Evolutionary conservation across 176 grass and related monocot genomes (phyloP).

Genomic region (sorghum (Sorghum bicolor)): DNA sequence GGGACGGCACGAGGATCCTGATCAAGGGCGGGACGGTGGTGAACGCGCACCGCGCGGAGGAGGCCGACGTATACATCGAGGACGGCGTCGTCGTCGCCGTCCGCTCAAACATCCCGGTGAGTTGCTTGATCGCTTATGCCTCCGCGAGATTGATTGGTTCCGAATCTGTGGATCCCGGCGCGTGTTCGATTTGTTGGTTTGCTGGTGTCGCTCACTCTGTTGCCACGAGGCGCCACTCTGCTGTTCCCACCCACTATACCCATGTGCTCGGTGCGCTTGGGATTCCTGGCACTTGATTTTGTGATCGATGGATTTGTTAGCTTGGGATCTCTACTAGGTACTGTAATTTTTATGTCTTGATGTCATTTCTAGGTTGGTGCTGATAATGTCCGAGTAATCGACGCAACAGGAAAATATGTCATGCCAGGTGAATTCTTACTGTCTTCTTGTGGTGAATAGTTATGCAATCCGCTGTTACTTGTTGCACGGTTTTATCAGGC

Average conservation of each 20-base stretch:
- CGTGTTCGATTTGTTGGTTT: not conserved
- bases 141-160: not conserved
- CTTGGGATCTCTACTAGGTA: not conserved
- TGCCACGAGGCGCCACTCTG: not conserved
- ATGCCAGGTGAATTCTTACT: slow-evolving; percentile 70
- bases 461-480: not conserved
- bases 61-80: slow-evolving; percentile 90
- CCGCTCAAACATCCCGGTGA: slow-evolving; percentile 72
- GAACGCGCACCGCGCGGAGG: slow-evolving; percentile 77
- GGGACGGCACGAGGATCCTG: slow-evolving; percentile 61
- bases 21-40: slow-evolving; percentile 95
- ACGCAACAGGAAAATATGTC: slow-evolving; percentile 94
- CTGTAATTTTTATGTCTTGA: not conserved
- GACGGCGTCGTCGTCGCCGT: slow-evolving; percentile 75
- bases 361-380: slow-evolving; percentile 57
- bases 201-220: not conserved
- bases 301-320: not conserved
- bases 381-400: slow-evolving; percentile 73
- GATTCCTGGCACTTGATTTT: not conserved
- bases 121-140: not conserved
- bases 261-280: not conserved
- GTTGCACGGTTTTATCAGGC: slow-evolving; percentile 24
- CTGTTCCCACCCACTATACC: not conserved
- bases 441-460: not conserved
- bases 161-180: not conserved